Evolutionary conservation across 2,329 filamentous ascomycete species (phyloP), one percentile per base, ranked within the genome.

Genomic region (Sclerotinia nivalis): DNA sequence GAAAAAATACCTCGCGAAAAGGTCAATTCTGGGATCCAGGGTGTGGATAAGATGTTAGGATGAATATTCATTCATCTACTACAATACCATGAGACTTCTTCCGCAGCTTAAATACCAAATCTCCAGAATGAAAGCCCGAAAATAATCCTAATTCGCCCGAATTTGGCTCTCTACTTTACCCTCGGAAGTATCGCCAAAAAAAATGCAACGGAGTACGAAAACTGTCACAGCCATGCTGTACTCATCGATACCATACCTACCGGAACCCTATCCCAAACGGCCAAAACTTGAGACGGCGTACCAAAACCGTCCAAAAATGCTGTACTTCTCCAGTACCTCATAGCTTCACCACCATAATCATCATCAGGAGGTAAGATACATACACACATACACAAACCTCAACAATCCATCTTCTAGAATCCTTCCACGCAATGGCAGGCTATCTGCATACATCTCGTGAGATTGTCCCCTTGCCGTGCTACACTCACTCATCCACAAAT

Each of bases 241-340:
- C 28, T 13, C 45, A 37, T 25, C 22, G 2, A 49, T 10, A n/a
- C 59, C 43, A 62, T 31, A 61, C 28, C 52, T 8, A n/a, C 13
- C 34, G 22, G 25, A 60, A 60, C 31, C 49, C 2, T 20, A 40
- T 55, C 50, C 45, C 28, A 7, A 37, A 37, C 45, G 20, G 22
- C 31, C 28, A 62, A 62, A 64, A 64, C 60, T 37, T 64, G 65
- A 55, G 65, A 68, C 50, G 65, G 65, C 28, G 54, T 50, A 50
- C 31, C 18, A 43, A 37, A 60, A 40, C 54, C 43, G 43, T 60
- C 66, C 40, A 60, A 45, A 45, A 12, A 68, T 68, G 55, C 55
- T 20, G 66, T 61, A 49, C 22, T 1, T 43, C 43, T 25, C 45
- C 43, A 25, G 45, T 37, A 50, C 22, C 15, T 60, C 28, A 34